phyloP scores from a whole-genome alignment of 768 basidiomycete species.

The Termitomyces sp. region DNA sequence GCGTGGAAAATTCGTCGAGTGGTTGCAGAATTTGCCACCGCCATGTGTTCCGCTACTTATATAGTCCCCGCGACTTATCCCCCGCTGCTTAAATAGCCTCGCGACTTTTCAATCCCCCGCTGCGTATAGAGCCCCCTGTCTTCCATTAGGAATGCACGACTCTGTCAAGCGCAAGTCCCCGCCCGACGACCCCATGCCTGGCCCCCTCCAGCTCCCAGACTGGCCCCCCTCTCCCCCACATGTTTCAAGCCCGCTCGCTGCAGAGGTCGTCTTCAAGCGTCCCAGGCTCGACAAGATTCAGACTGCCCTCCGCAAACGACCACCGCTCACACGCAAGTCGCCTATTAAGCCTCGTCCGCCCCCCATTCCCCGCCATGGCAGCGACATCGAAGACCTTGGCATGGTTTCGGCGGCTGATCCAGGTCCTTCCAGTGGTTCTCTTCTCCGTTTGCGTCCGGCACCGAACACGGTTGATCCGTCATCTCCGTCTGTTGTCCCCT shows the following conservation, averaged over 20 bases:
- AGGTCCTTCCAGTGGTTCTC: constrained; percentile 40
- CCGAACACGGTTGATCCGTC: constrained; percentile 24
- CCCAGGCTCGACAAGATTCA: constrained; percentile 32
- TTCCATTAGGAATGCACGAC: constrained; percentile 45
- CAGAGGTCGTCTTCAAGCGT: constrained; percentile 29
- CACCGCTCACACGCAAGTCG: constrained; percentile 15
- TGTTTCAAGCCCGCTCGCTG: constrained; percentile 25
- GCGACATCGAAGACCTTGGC: constrained; percentile 42
- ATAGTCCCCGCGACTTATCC: constrained; percentile 16
- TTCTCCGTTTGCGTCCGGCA: constrained; percentile 25
- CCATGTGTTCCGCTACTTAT: constrained; percentile 38
- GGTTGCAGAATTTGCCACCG: constrained; percentile 17
- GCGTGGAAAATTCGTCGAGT: constrained; percentile 16
- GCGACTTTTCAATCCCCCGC: neutral
- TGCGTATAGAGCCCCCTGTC: constrained; percentile 3
- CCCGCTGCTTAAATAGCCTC: constrained; percentile 4
- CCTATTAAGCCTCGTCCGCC: constrained; percentile 14
- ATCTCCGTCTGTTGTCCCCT: constrained; percentile 22
- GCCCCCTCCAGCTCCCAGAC: constrained; percentile 37
- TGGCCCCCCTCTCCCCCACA: constrained; percentile 25
- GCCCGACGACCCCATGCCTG: constrained; percentile 34
- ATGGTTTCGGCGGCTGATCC: constrained; percentile 35
- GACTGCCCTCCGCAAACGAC: constrained; percentile 18
- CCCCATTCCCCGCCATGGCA: constrained; percentile 28
- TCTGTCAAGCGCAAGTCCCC: constrained; percentile 66